Evolutionary conservation across 2,329 filamentous ascomycete genomes (phyloP), one percentile per base, ranked within the genome.

Genomic region (Blastomyces percursus): DNA sequence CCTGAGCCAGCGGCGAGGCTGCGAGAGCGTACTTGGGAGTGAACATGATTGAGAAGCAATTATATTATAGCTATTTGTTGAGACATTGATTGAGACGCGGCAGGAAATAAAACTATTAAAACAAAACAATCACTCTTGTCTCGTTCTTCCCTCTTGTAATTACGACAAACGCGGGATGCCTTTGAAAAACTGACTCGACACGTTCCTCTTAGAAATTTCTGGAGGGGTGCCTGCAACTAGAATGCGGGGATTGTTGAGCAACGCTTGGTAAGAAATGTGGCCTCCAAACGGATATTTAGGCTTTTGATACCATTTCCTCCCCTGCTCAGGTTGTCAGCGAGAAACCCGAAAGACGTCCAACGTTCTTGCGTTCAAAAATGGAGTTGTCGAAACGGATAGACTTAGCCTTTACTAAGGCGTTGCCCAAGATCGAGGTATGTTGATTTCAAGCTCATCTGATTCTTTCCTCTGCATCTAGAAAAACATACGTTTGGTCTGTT

Each of bases 341-440:
- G 32, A 24, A 27, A 46, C 21, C 9, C 5, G 21, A 52, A 16
- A 32, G n/a, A 44, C 32, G 32, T 30, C 16, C 19, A 16, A 30
- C 52, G 48, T 19, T 16, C 8, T 62, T 62, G 27, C 7, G n/a
- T 58, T 50, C 27, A 4, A 57, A 59, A 64, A 74, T 74, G 71
- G 64, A 68, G 60, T 57, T 64, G 50, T 64, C 66, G 7, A 67
- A 68, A 16, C 67, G 67, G 8, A 73, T 75, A n/a, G 69, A 71
- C 48, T 55, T 63, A 35, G 57, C 54, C 11, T 76, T 76, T 50
- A 73, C 71, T 3, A 71, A 67, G 63, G 65, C 66, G 11, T 64
- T 76, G 7, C 74, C 74, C 6, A 76, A 76, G 60, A 68, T 75
- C 46, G 74, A 76, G 69, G 74, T 75, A 68, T 14, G 65, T 27